Base-by-base conservation (phyloP, 1,139 yeast genomes). In the Geotrichum klebahnii region DNA sequence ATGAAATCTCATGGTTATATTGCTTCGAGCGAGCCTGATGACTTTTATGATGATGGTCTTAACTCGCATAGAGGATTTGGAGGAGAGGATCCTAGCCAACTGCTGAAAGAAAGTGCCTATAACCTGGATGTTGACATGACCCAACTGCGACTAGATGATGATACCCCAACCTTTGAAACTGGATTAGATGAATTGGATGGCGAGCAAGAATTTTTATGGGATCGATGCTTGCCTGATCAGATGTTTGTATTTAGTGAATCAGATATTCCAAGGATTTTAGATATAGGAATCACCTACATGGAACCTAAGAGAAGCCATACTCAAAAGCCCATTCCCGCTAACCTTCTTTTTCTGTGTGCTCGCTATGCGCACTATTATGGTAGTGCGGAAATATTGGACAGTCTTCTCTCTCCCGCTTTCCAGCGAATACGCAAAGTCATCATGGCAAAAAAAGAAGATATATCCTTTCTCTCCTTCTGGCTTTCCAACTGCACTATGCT, bases 251-350 rank as follows among this genome's bases (percentile, higher is more conserved):
- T 70, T 53, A 58, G 63, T 17, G 70, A 67, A 19, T 56, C 58
- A 8, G 71, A 69, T 36, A 64, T 70, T 16, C 70, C 75, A 3
- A 59, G 57, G 43, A 65, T 73, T 37, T 59, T 73, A 28, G 72
- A 71, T 46, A 52, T 66, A 26, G 68, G 70, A 3, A 65, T 73
- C 35, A 58, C 70, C 6, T 60, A 68, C 14, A 61, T 68, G 58
- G 61, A 58, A 43, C 75, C 76, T 1, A 67, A 66, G 44, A 57
- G 76, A 33, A 61, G 68, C 19, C 61, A 61, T 23, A 54, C 61
- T 8, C 74, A 71, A 55, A 64, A 65, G 51, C 74, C 76, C 0
- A 62, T 68, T 16, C 73, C 76, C 1, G 76, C 77, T 2, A 71
- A 72, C 54, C 63, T 71, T 46, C 51, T 73, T 3, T 73, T 72